Evolutionary conservation across 169 alveolate genomes (phyloP), one percentile per base, ranked within the genome.

Genomic region (Plasmodium cynomolgi): DNA sequence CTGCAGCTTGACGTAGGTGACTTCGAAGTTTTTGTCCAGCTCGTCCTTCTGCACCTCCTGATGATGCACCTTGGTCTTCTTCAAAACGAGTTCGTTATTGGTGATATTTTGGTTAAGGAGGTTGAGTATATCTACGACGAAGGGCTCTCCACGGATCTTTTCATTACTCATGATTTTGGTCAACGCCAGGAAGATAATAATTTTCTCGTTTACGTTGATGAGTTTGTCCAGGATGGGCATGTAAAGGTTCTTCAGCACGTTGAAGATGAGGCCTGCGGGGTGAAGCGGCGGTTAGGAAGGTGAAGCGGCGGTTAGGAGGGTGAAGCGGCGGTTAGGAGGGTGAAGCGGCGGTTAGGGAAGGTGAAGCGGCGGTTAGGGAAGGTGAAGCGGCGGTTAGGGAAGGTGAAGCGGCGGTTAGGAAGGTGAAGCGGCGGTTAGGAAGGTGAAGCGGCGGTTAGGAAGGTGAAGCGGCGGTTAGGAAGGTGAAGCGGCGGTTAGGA

Each of bases 1-100:
- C 44, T 88, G 94, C 20, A 88, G 33, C 29, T 88, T 88, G 2
- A 88, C 94, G 47, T 88, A 88, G 17, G 94, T 88, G 6, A 88
- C 90, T 34, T 88, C 94, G 54, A 88, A 88, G 34, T 88, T 80
- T 29, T 88, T 54, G 29, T 88, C 94, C 33, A 88, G 44, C 50
- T 88, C 94, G 47, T 88, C 94, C 20, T 88, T 88, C 23, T 88
- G 90, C 13, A 77, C 74, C 31, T 62, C 83, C n/a, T 77, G 84
- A 17, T 29, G 58, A 2, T 80, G 86, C 4, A n/a, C 33, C 39
- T 88, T 88, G 44, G 39, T 79, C 44, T 88, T 88, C 50, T 88
- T 88, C 74, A 88, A 15, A 17, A 88, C 94, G 33, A 88, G 77
- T 79, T 88, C 94, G 47, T 62, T 88, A 7, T 50, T 79, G 1